Evolutionary conservation across 73 alveolate genomes (phyloP).

Genomic region (Tetrahymena thermophila): DNA sequence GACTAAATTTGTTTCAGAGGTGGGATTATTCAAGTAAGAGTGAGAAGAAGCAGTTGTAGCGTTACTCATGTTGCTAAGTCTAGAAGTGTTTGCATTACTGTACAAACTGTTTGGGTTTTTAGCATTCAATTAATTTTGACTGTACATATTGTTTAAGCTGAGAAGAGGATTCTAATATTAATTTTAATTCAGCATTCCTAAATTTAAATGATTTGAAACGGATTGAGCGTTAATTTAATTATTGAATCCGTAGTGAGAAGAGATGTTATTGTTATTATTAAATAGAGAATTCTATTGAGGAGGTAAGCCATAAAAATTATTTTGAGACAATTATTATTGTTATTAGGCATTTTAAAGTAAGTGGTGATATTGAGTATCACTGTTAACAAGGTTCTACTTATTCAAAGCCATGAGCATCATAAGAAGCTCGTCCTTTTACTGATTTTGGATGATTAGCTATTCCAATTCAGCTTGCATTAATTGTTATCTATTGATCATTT

Average conservation of each 20-base stretch:
- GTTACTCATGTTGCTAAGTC: background rate
- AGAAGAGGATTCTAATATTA: background rate
- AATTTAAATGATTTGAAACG: background rate
- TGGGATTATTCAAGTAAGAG: background rate
- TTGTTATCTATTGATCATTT: background rate
- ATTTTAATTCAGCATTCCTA: background rate
- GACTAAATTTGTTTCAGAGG: background rate
- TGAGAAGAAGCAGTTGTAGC: background rate
- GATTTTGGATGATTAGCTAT: background rate
- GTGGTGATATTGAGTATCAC: background rate
- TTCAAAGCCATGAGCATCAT: background rate
- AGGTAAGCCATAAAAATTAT: background rate
- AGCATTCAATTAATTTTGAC: background rate
- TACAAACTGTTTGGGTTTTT: background rate
- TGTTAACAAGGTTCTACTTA: background rate
- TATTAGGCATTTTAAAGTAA: background rate
- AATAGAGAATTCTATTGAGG: background rate
- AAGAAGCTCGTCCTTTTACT: background rate
- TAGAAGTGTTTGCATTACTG: background rate
- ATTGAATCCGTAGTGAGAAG: background rate
- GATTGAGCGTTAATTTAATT: background rate
- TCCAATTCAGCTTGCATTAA: background rate
- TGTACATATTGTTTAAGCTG: background rate
- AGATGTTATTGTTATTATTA: background rate
- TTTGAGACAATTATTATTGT: background rate